Percentiles rank a stretch among this genome's conserved stretches.
phyloP scores from a whole-genome alignment of 2,329 filamentous ascomycete species.

The Cadophora luteo-olivacea region DNA sequence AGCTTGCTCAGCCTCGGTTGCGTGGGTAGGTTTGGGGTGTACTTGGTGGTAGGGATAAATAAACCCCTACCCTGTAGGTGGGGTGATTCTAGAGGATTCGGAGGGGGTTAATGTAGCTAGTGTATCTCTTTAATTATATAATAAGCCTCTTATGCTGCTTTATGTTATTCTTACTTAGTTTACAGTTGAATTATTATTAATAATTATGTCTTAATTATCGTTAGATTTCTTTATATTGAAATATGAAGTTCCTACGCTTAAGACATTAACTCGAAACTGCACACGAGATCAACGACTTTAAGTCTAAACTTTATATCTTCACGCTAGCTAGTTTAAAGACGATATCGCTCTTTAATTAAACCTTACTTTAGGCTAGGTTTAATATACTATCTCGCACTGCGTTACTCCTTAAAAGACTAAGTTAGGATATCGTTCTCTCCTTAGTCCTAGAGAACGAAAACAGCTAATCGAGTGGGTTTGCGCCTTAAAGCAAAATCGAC shows the following conservation, averaged over 20 bases:
- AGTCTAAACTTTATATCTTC: neutral
- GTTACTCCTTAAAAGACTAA: neutral
- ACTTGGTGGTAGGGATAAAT: neutral
- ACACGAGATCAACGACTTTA: neutral
- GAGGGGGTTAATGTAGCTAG: neutral
- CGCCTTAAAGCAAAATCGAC: constrained; percentile 24
- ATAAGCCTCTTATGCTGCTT: neutral
- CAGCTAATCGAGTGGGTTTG: constrained; percentile 32
- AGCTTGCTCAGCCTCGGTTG: constrained; percentile 21
- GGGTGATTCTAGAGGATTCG: neutral
- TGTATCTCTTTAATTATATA: neutral
- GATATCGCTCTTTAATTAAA: neutral
- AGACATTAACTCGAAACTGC: neutral
- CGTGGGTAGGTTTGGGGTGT: neutral
- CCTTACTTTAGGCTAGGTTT: neutral
- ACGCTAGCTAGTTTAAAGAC: neutral
- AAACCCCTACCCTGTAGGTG: neutral
- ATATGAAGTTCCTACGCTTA: neutral
- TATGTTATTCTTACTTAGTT: neutral
- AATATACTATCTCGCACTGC: neutral
- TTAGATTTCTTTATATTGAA: neutral
- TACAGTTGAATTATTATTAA: neutral
- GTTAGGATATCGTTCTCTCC: neutral
- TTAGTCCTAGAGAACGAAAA: constrained; percentile 29
- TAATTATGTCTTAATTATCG: neutral